Base-by-base conservation (phyloP, 176 grass and related monocot genomes). In the Dendrocalamus sinicus region DNA sequence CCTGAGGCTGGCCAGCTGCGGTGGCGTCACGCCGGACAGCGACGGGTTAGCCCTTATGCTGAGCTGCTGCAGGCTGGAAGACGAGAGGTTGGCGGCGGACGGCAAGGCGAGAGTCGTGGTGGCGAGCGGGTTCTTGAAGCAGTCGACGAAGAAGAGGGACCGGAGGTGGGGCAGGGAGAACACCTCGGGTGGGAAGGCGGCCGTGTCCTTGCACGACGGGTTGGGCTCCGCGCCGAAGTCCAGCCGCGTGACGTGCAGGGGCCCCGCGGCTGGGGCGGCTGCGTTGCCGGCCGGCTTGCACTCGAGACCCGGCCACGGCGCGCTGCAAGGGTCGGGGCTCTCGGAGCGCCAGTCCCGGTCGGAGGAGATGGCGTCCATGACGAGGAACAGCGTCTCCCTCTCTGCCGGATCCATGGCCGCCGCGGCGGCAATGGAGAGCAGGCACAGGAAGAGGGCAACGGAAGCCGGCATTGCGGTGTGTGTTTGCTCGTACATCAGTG, bases 361-460 rank as follows among this genome's bases (percentile, higher is more conserved):
- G n/a, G 93, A 94, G 45, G 96, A 98, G 79, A 96, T 85, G 65
- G 90, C 78, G 23, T 92, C 93, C 96, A 98, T 98, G 43, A 98
- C 88, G 54, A 73, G 82, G 86, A 96, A 92, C 24, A 96, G 84
- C 62, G 90, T 89, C 81, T 96, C 92, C 78, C 48, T 86, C 88
- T 98, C 93, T 15, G 73, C 41, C 1, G 84, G 26, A 57, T 91
- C 89, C 96, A 96, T 91, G 67, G 79, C 65, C 48, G 80, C 67
- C 1, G 75, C 74, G 14, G 78, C 51, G 13, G 86, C 55, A 28
- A 52, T 2, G 16, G 81, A 80, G 51, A 90, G 75, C 13, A 77
- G 75, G 89, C 47, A 67, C 50, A 79, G 28, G 22, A 87, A 76
- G 26, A 23, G 73, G 44, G 87, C 67, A 2, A 76, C 7, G 53